A percentile compares a stretch with the other conserved stretches of the same genome.
These are phyloP conservation scores for Neofusicoccum sp. DNA, from an alignment of 2,329 filamentous ascomycete species.

Conservation along the genomic window DNA sequence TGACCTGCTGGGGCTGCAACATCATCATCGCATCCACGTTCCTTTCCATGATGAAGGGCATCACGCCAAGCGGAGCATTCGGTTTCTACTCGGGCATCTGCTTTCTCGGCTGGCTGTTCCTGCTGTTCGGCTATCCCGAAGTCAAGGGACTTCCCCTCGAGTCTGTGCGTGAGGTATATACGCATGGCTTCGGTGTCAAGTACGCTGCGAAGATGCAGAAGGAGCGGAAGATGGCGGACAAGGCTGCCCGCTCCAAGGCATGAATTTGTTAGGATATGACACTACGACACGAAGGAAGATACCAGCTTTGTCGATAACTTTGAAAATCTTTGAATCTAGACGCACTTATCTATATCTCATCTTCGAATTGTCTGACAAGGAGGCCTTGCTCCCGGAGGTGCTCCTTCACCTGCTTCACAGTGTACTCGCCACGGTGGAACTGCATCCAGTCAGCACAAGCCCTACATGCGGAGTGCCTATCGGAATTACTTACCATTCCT, in stretches of 20 bases:
- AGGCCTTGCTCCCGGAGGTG: slow-evolving; percentile 69
- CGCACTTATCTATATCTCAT: slow-evolving; percentile 34
- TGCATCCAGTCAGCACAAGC: slow-evolving; percentile 29
- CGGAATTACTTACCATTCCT: slow-evolving; percentile 66
- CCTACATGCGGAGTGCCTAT: background rate
- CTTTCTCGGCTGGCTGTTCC: slow-evolving; percentile 37
- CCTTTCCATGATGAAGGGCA: slow-evolving; percentile 38
- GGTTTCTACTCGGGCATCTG: slow-evolving; percentile 44
- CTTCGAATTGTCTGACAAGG: slow-evolving; percentile 76
- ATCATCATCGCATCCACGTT: slow-evolving; percentile 37
- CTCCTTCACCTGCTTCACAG: slow-evolving; percentile 90
- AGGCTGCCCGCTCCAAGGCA: background rate
- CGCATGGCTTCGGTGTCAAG: slow-evolving; percentile 35
- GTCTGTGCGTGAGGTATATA: slow-evolving; percentile 35
- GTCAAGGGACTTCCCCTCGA: slow-evolving; percentile 41
- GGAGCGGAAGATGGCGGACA: background rate
- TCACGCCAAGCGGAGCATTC: slow-evolving; percentile 39
- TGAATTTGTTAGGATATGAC: background rate
- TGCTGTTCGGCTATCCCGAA: slow-evolving; percentile 42
- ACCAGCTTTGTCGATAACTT: background rate
- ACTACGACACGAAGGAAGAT: too few relatives aligned
- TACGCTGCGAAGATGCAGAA: slow-evolving; percentile 26
- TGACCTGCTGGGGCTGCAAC: slow-evolving; percentile 30
- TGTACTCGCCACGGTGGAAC: slow-evolving; percentile 95
- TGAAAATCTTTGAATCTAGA: background rate